Evolutionary conservation across 2,329 filamentous ascomycete species (phyloP), one percentile per base, ranked within the genome.

Genomic region (Neopestalotiopsis rosae): DNA sequence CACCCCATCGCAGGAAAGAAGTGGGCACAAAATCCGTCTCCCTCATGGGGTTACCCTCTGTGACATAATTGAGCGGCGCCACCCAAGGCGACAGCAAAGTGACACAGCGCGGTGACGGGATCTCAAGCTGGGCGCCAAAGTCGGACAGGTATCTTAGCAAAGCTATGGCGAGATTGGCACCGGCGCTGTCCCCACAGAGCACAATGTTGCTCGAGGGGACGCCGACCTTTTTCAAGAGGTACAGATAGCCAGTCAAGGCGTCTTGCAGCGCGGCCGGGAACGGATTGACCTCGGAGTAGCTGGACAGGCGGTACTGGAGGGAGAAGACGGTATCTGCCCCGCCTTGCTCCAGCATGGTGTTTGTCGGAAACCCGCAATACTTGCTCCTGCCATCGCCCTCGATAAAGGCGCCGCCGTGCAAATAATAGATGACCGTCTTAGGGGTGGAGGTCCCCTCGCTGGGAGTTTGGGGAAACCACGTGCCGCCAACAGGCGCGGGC

Each of bases 251-350:
- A 0, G 85, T 82, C 57, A 88, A 70, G 4, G 77, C 77, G 72
- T 88, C 86, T 74, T 87, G 85, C 3, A 86, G 73, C 4, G 83
- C 82, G 0, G 85, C 85, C 1, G 86, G 86, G 75, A 87, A 88
- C 0, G 79, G 81, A 73, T 58, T 58, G n/a, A 58, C n/a, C 24
- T 82, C 81, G 5, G 70, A 17, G 45, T 57, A 24, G 6, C 63
- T 45, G 24, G 56, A 58, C 24, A 58, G 56, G 56, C 56, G 56
- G 14, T 58, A 58, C 24, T 58, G 56, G 2, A 58, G n/a, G 24
- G 56, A 58, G 24, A 58, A 80, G 61, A 86, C 74, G 68, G 81
- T 78, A 1, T 79, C 80, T 13, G 75, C 78, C 14, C 75, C 75
- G 0, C 78, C 78, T 67, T 83, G 74, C 42, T 78, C 75, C 30